A percentile compares a stretch with the other conserved stretches of the same genome.
phyloP scores from a whole-genome alignment of 169 alveolate genomes.

The Sarcocystis neurona region DNA sequence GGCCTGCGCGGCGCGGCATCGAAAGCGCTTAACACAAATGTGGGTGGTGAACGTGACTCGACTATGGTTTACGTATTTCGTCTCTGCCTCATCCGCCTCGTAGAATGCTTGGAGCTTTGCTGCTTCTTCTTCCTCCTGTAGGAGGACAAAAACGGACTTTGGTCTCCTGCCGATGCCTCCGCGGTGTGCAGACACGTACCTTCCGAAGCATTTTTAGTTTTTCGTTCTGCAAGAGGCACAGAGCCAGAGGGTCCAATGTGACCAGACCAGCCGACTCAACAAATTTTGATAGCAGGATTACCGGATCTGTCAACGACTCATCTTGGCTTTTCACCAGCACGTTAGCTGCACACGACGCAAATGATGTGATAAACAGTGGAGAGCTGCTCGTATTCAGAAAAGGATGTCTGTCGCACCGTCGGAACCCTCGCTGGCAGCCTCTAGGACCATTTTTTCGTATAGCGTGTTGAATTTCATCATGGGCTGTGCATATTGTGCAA shows the following conservation, averaged over 20 bases:
- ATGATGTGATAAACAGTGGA: too few species aligned
- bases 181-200: not conserved
- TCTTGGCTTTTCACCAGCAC: conserved; percentile 51
- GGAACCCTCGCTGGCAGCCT: conserved; percentile 28
- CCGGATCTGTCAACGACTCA: conserved; percentile 51
- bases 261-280: not conserved
- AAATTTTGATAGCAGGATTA: not conserved
- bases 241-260: not conserved
- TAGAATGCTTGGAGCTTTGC: conserved; percentile 56
- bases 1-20: not conserved
- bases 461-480: conserved; percentile 61
- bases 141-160: not conserved
- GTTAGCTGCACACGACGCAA: conserved; percentile 18
- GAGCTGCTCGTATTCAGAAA: too few species aligned
- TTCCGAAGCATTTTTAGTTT: conserved; percentile 42
- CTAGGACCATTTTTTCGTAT: conserved; percentile 58
- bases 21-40: not conserved
- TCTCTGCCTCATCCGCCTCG: conserved; percentile 54
- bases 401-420: too few species aligned
- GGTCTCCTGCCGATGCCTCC: not conserved
- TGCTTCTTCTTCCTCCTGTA: conserved; percentile 59
- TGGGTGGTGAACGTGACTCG: too few species aligned
- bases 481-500: conserved; percentile 3
- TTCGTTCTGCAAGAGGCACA: conserved; percentile 33
- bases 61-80: conserved; percentile 22